These are phyloP conservation scores for Acacia concinna DNA, from an alignment of 331 rosid species.

Conservation along the genomic window DNA sequence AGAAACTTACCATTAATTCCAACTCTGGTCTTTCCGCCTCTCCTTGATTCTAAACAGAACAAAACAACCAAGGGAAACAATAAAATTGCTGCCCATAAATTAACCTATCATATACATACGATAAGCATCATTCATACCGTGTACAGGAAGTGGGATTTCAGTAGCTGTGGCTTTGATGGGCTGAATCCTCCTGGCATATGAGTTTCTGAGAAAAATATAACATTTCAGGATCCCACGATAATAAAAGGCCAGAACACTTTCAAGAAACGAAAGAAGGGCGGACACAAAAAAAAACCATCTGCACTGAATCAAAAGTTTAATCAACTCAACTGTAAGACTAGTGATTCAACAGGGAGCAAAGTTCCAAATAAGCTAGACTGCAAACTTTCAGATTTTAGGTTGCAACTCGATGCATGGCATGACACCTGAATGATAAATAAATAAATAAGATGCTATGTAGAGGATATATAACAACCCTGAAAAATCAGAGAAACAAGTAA, in stretches of 20 bases:
- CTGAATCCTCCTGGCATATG: constrained; percentile 41
- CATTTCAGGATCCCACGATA: constrained; percentile 5
- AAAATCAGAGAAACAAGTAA: not conserved
- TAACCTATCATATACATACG: not conserved
- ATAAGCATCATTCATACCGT: constrained; percentile 49
- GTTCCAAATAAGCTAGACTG: constrained; percentile 56
- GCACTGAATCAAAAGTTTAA: not conserved
- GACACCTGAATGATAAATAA: constrained; percentile 48
- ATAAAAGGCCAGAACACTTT: not conserved
- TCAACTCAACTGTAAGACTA: constrained; percentile 65
- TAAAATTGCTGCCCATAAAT: constrained; percentile 3
- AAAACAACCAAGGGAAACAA: constrained; percentile 35
- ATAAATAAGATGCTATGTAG: not conserved
- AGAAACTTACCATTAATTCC: constrained; percentile 84
- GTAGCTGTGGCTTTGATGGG: constrained; percentile 96
- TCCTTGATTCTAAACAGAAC: constrained; percentile 57
- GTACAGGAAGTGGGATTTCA: constrained; percentile 72
- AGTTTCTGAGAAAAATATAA: constrained; percentile 44
- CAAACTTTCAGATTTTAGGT: constrained; percentile 37
- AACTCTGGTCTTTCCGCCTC: constrained; percentile 64
- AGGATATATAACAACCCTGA: not conserved
- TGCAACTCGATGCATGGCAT: constrained; percentile 42
- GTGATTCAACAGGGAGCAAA: constrained; percentile 52
- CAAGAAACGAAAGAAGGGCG: not conserved
- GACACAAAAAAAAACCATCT: not conserved